Base-by-base conservation (phyloP, 352 stramenopile species). In the Phytophthora pistaciae region DNA sequence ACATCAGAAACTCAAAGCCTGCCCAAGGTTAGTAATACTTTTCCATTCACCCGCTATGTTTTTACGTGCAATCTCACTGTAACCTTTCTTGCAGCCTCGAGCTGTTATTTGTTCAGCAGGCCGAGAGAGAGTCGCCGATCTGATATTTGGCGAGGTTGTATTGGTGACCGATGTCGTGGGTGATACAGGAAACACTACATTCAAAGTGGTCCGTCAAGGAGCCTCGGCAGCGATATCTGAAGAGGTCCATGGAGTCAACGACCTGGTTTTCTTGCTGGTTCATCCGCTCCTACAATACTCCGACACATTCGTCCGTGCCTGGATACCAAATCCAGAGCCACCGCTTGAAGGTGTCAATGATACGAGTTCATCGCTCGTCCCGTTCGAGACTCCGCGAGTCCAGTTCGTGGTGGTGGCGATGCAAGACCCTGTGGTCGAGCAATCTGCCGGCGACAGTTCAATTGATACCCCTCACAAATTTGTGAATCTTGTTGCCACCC, bases 101-200 rank as follows among this genome's bases (percentile, higher is more conserved):
- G 80, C 68, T 20, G 31, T 90, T 25, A 48, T 91, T 27, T 91
- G 79, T 64, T 87, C 64, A 23, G 58, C 66, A 38, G 68, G 57
- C 11, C n/a, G 14, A 18, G 53, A 63, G 21, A 49, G 54, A 66
- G 13, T 65, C 11, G 60, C 68, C 18, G 53, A 64, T 0, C 54
- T 92, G 14, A 23, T 62, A 54, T 80, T 75, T 13, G 60, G 82
- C 13, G 82, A 92, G 72, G 64, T 74, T 2, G 80, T 74, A 3
- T 29, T 88, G 7, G 44, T 93, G 36, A 74, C 56, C 8, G 79
- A 81, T 5, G 68, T 93, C 44, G 72, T 91, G 11, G 80, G 78
- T 2, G 85, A 93, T 21, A 56, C 68, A 8, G 82, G 83, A 21
- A 90, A 76, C 36, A 72, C 77, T 31, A 87, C 64, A 16, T 66